A percentile compares a stretch with the other conserved stretches of the same genome.
These are phyloP conservation scores for Auricularia sp. DNA, from an alignment of 768 basidiomycete genomes.

Conservation along the genomic window DNA sequence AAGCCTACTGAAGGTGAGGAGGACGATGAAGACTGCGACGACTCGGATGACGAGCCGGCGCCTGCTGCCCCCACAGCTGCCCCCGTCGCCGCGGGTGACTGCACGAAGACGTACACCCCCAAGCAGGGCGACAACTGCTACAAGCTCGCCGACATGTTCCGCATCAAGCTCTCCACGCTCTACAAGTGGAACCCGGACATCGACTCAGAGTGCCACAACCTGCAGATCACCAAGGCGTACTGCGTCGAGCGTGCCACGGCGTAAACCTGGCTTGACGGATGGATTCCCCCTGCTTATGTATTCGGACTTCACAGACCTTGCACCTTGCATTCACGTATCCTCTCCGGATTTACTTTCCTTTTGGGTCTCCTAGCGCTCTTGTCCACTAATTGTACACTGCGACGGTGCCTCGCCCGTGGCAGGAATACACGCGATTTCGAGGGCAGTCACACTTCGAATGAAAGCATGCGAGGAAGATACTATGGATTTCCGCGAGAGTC, in stretches of 20 bases:
- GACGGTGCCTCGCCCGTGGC: too few relatives aligned
- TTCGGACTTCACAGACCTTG: too few relatives aligned
- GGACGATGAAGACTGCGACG: slow-evolving; percentile 16
- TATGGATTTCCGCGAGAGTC: too few relatives aligned
- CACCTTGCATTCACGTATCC: too few relatives aligned
- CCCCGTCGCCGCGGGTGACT: background rate
- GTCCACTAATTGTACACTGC: too few relatives aligned
- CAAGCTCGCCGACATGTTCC: background rate
- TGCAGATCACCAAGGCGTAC: background rate
- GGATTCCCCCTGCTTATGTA: background rate
- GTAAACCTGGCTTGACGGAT: background rate
- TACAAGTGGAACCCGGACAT: background rate
- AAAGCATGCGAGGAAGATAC: too few relatives aligned
- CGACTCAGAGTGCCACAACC: background rate
- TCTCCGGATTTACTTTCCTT: too few relatives aligned
- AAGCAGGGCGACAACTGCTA: background rate
- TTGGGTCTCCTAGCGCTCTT: too few relatives aligned
- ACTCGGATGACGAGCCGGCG: slow-evolving; percentile 11
- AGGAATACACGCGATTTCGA: too few relatives aligned
- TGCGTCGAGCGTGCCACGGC: background rate
- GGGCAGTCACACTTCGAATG: too few relatives aligned
- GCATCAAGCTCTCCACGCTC: background rate
- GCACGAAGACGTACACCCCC: background rate
- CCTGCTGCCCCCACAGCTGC: background rate
- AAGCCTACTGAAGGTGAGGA: slow-evolving; percentile 1